Evolutionary conservation across 345 rosid species (phyloP).

Genomic region (Sonneratia caseolaris): DNA sequence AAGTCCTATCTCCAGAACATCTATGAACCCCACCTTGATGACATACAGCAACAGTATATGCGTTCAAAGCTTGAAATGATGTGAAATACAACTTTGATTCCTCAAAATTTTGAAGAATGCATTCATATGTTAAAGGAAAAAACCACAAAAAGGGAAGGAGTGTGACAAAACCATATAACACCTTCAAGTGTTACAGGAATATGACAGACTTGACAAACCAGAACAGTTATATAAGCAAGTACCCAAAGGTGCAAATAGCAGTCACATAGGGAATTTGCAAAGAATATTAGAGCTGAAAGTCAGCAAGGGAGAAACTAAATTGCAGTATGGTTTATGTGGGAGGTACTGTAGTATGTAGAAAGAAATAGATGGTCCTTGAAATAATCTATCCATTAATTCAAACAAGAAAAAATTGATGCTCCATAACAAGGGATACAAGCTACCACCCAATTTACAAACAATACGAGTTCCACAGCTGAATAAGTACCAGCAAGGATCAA

Average conservation of each 20-base stretch:
- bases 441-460: not conserved
- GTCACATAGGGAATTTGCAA: too few relatives aligned
- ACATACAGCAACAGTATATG: not conserved
- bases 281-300: too few relatives aligned
- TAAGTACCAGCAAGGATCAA: not conserved
- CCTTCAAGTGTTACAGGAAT: not conserved
- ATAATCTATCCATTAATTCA: not conserved
- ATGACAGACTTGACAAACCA: not conserved
- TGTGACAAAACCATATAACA: not conserved
- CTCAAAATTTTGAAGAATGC: not conserved
- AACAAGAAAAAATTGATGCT: not conserved
- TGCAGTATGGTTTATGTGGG: too few relatives aligned
- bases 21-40: not conserved
- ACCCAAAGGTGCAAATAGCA: not conserved
- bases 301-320: too few relatives aligned
- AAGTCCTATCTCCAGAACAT: not conserved
- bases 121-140: not conserved
- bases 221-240: not conserved
- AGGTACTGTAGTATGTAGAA: too few relatives aligned
- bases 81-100: not conserved
- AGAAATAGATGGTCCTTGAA: not conserved
- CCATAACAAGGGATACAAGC: not conserved
- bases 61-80: not conserved
- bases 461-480: not conserved
- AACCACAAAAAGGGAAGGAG: not conserved